Evolutionary conservation across 75 land plant species (phyloP).

Genomic region (Azolla pinnata): DNA sequence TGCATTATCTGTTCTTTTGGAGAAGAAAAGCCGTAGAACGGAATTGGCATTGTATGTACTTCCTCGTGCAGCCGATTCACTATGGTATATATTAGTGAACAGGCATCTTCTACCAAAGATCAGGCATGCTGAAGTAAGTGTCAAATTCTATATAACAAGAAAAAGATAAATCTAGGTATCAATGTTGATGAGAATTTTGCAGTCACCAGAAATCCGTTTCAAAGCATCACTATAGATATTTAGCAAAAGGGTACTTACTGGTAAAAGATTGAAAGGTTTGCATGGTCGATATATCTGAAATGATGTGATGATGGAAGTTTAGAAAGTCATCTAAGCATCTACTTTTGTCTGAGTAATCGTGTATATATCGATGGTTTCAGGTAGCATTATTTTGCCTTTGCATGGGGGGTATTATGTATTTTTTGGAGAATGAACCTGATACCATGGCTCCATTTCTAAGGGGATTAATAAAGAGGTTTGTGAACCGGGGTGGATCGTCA

Average conservation of each 20-base stretch:
- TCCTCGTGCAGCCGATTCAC: constrained; percentile 89
- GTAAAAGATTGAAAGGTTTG: too few species aligned
- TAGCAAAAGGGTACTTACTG: too few species aligned
- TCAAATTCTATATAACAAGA: too few species aligned
- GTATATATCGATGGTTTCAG: too few species aligned
- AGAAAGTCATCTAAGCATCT: too few species aligned
- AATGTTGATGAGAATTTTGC: too few species aligned
- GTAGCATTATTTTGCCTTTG: constrained; percentile 75
- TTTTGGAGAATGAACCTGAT: constrained; percentile 82
- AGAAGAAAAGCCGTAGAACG: constrained; percentile 72
- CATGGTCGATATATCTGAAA: too few species aligned
- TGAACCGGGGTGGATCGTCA: constrained; percentile 12
- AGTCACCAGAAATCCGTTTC: too few species aligned
- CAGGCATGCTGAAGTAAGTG: constrained; percentile 81
- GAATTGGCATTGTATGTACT: constrained; percentile 92
- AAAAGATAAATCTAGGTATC: too few species aligned
- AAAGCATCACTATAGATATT: too few species aligned
- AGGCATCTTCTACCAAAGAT: constrained; percentile 73
- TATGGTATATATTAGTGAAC: constrained; percentile 86
- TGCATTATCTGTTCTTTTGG: constrained; percentile 71
- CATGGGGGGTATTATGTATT: constrained; percentile 97
- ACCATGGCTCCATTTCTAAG: constrained; percentile 92
- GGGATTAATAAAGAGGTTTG: constrained; percentile 70
- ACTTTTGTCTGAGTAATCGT: too few species aligned
- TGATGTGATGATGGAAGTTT: too few species aligned